Percentiles rank a stretch among this genome's conserved stretches.
Evolutionary conservation across 2,329 filamentous ascomycete species (phyloP).

Genomic region (Xylariaceae sp.): DNA sequence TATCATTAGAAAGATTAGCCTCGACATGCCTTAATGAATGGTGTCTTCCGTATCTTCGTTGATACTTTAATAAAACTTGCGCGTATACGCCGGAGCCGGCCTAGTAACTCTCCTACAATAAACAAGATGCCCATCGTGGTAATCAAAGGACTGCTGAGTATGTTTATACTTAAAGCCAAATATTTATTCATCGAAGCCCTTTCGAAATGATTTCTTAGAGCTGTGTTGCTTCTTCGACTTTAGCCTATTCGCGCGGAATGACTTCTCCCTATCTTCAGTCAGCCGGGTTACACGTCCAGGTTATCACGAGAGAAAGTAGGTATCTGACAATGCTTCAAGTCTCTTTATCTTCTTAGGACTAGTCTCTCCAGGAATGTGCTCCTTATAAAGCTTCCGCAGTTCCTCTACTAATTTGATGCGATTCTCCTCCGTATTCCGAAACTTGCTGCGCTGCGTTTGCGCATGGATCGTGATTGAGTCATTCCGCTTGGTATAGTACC

Average conservation of each 20-base stretch:
- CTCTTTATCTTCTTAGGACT: slow-evolving; percentile 52
- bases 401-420: slow-evolving; percentile 52
- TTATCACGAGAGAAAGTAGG: too few relatives aligned
- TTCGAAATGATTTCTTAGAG: slow-evolving; percentile 53
- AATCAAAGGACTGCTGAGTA: neutral
- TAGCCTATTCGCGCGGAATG: slow-evolving; percentile 49
- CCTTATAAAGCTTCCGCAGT: slow-evolving; percentile 50
- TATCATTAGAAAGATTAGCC: neutral
- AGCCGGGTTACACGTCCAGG: neutral
- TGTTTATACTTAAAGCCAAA: neutral
- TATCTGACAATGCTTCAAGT: slow-evolving; percentile 49
- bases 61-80: neutral
- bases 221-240: slow-evolving; percentile 52
- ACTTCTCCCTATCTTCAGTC: slow-evolving; percentile 45
- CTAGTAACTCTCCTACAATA: neutral
- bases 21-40: neutral
- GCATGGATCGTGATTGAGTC: slow-evolving; percentile 59
- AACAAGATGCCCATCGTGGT: too few relatives aligned
- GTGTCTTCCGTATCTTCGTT: neutral
- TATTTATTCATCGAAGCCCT: slow-evolving; percentile 19
- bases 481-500: slow-evolving; percentile 55
- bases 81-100: neutral
- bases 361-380: slow-evolving; percentile 50
- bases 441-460: slow-evolving; percentile 56
- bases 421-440: slow-evolving; percentile 58